Evolutionary conservation across 169 alveolate genomes (phyloP).

Genomic region (Eimeria tenella): DNA sequence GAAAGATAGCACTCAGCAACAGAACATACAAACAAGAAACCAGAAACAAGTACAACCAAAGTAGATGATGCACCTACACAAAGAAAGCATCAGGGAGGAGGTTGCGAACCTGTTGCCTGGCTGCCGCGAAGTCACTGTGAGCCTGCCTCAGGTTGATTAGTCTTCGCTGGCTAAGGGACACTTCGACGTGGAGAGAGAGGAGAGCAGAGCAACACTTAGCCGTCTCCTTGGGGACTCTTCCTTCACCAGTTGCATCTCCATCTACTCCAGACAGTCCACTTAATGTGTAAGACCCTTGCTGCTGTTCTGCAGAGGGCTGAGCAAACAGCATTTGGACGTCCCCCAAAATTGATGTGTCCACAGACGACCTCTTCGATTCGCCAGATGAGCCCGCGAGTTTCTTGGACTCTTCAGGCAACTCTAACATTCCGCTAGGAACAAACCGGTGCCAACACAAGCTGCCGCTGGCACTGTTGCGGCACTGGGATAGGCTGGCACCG

Average conservation of each 20-base stretch:
- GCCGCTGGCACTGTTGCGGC: slow-evolving; percentile 34
- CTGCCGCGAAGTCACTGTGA: slow-evolving; percentile 23
- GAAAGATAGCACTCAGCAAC: not conserved
- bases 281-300: not conserved
- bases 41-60: not conserved
- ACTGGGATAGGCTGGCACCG: not conserved
- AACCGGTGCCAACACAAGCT: slow-evolving; percentile 40
- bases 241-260: slow-evolving; percentile 1
- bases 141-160: not conserved
- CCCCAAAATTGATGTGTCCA: slow-evolving; percentile 17
- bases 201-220: slow-evolving; percentile 20
- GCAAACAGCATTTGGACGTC: not conserved
- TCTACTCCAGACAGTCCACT: not conserved
- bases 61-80: not conserved
- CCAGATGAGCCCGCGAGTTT: not conserved
- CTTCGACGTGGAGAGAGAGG: not conserved
- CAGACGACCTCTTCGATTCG: not conserved
- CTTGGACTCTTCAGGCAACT: not conserved
- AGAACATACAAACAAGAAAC: not conserved
- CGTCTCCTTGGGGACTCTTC: not conserved
- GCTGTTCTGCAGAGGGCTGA: slow-evolving; percentile 30
- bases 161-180: slow-evolving; percentile 5
- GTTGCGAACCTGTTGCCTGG: slow-evolving; percentile 17
- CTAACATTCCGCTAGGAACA: not conserved
- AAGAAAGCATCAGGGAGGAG: not conserved